Percentiles rank a stretch among this genome's conserved stretches.
Evolutionary conservation across 1,284 basidiomycete genomes (phyloP).

Genomic region (Ceratobasidium sp.): DNA sequence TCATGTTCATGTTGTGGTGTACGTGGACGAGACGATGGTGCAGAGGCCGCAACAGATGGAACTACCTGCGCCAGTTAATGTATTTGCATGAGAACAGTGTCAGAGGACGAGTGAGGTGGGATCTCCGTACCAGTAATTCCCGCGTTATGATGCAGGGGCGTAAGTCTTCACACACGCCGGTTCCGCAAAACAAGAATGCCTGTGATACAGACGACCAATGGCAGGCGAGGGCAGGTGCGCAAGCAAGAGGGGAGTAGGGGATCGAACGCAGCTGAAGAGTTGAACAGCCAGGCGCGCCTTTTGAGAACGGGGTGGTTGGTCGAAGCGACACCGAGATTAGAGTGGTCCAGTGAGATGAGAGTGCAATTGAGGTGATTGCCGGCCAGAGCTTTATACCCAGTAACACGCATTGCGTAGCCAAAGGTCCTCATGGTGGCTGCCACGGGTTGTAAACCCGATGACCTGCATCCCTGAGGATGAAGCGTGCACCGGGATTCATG

Average conservation of each 20-base stretch:
- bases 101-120: conserved; percentile 32
- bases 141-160: conserved; percentile 14
- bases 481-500: conserved; percentile 29
- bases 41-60: background rate
- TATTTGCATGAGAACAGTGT: conserved; percentile 41
- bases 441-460: conserved; percentile 12
- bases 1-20: conserved; percentile 40
- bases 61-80: conserved; percentile 18
- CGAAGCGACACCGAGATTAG: conserved; percentile 4
- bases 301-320: conserved; percentile 9
- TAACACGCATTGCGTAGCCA: conserved; percentile 30
- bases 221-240: background rate
- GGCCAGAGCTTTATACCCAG: conserved; percentile 35
- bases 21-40: conserved; percentile 3
- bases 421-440: conserved; percentile 3
- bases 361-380: conserved; percentile 39
- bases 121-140: conserved; percentile 33
- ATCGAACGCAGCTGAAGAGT: conserved; percentile 32
- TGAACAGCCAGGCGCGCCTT: conserved; percentile 32
- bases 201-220: conserved; percentile 1
- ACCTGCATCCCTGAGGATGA: conserved; percentile 29
- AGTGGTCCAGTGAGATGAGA: conserved; percentile 37
- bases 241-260: background rate
- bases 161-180: conserved; percentile 32
- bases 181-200: conserved; percentile 31